Percentiles rank a stretch among this genome's conserved stretches.
phyloP scores from a whole-genome alignment of 345 rosid species.

The Stellera chamaejasme region DNA sequence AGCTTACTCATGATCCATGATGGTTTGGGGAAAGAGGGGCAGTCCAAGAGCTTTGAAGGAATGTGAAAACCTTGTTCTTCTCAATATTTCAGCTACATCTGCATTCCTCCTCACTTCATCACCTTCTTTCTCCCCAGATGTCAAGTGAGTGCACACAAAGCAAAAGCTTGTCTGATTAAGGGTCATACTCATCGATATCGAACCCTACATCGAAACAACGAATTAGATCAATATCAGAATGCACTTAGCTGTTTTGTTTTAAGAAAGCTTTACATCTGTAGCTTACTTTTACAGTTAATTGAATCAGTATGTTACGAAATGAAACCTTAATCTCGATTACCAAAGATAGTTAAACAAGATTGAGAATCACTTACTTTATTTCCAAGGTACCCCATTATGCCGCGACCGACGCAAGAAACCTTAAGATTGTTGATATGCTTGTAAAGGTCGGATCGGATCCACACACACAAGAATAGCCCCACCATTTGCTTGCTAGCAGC shows the following conservation, averaged over 20 bases:
- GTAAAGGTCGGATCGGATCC: slow-evolving; percentile 64
- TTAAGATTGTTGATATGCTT: slow-evolving; percentile 49
- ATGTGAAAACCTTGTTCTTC: slow-evolving; percentile 62
- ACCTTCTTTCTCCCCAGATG: slow-evolving; percentile 93
- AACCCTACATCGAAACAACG: slow-evolving; percentile 42
- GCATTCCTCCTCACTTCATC: slow-evolving; percentile 72
- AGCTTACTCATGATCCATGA: slow-evolving; percentile 82
- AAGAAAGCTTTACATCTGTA: background rate
- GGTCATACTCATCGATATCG: slow-evolving; percentile 80
- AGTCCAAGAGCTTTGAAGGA: slow-evolving; percentile 27
- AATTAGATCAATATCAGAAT: background rate
- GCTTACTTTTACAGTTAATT: no score
- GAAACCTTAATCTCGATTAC: background rate
- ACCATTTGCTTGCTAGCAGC: slow-evolving; percentile 97
- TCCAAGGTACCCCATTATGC: slow-evolving; percentile 95
- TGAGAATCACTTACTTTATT: slow-evolving; percentile 50
- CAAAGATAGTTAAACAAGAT: background rate
- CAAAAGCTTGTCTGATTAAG: slow-evolving; percentile 61
- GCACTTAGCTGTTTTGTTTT: background rate
- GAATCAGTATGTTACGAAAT: no score
- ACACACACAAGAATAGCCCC: slow-evolving; percentile 78
- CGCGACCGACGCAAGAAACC: slow-evolving; percentile 92
- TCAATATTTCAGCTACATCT: slow-evolving; percentile 74
- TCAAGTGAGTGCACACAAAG: slow-evolving; percentile 83
- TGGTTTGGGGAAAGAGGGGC: slow-evolving; percentile 34